Percentiles rank a stretch among this genome's conserved stretches.
These are phyloP conservation scores for Neodidymelliopsis sp. DNA, from an alignment of 2,329 filamentous ascomycete species.

Conservation along the genomic window DNA sequence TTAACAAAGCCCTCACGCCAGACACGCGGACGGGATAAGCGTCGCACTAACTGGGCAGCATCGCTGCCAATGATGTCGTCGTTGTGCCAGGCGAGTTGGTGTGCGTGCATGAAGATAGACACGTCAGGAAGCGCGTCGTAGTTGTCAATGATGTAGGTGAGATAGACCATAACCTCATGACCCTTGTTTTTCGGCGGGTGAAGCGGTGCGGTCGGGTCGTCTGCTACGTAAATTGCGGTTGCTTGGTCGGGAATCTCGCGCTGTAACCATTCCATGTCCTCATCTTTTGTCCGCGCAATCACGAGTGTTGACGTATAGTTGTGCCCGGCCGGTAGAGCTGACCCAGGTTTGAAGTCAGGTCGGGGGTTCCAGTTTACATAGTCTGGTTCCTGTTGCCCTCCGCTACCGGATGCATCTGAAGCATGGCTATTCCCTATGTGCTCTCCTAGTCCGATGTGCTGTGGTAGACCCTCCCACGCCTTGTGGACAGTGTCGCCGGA, in stretches of 20 bases:
- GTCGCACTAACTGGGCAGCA: conserved; percentile 54
- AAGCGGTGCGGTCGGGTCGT: conserved; percentile 56
- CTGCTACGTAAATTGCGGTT: conserved; percentile 60
- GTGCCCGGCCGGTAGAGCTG: conserved; percentile 51
- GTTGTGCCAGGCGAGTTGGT: conserved; percentile 66
- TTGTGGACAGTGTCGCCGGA: conserved; percentile 42
- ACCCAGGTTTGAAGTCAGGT: conserved; percentile 42
- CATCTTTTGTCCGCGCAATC: conserved; percentile 59
- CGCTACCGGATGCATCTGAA: conserved; percentile 13
- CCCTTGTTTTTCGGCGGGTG: conserved; percentile 66
- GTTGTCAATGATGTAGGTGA: conserved; percentile 68
- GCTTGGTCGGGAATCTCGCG: conserved; percentile 58
- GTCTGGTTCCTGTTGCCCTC: conserved; percentile 33
- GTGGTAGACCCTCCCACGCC: conserved; percentile 50
- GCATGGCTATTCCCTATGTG: conserved; percentile 31
- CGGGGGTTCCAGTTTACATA: conserved; percentile 50
- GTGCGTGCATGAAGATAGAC: conserved; percentile 67
- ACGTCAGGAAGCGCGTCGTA: conserved; percentile 67
- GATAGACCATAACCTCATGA: conserved; percentile 69
- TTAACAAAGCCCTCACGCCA: conserved; percentile 62
- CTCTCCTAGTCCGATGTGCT: conserved; percentile 52
- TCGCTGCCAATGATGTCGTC: conserved; percentile 58
- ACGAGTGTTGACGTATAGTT: conserved; percentile 64
- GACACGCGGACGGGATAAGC: conserved; percentile 56
- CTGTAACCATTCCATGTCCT: conserved; percentile 64